phyloP scores from a whole-genome alignment of 768 basidiomycete species.

The Cyclocybe cylindracea region DNA sequence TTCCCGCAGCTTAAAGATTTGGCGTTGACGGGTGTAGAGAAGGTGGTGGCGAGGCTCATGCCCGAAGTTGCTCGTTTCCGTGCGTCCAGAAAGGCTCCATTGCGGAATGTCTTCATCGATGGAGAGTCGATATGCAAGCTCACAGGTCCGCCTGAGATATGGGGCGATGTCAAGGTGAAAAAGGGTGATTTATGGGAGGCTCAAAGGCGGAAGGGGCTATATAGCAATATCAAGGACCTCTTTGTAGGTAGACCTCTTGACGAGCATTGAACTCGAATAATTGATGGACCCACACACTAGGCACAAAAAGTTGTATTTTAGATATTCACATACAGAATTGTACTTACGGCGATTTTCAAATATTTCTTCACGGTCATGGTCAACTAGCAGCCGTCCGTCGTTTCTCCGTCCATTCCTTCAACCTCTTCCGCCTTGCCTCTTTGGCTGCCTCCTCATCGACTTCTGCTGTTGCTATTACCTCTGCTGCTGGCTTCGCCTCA shows the following conservation, averaged over 20 bases:
- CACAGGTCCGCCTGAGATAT: no score
- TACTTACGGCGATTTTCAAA: no score
- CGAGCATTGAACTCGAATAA: background rate
- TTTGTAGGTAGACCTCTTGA: slow-evolving; percentile 11
- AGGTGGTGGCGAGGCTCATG: no score
- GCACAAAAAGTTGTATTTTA: no score
- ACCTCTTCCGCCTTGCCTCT: slow-evolving; percentile 54
- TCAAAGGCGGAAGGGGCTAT: slow-evolving; percentile 1
- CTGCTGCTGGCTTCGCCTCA: slow-evolving; percentile 14
- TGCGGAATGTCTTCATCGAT: no score
- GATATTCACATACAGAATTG: no score
- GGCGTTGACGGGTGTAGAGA: slow-evolving; percentile 1
- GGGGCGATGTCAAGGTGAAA: background rate
- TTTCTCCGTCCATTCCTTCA: slow-evolving; percentile 59
- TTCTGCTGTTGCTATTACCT: background rate
- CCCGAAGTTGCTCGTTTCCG: no score
- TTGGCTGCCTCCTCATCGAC: slow-evolving; percentile 28
- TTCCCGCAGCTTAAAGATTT: slow-evolving; percentile 4
- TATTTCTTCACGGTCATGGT: no score
- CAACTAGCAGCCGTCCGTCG: slow-evolving; percentile 29
- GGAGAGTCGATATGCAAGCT: no score
- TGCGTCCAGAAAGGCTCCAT: no score
- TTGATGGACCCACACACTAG: no score
- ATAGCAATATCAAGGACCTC: slow-evolving; percentile 1
- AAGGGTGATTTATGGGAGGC: slow-evolving; percentile 8